These are phyloP conservation scores for Physocladia obscura DNA, from an alignment of 192 early-diverging fungal species.

Conservation along the genomic window DNA sequence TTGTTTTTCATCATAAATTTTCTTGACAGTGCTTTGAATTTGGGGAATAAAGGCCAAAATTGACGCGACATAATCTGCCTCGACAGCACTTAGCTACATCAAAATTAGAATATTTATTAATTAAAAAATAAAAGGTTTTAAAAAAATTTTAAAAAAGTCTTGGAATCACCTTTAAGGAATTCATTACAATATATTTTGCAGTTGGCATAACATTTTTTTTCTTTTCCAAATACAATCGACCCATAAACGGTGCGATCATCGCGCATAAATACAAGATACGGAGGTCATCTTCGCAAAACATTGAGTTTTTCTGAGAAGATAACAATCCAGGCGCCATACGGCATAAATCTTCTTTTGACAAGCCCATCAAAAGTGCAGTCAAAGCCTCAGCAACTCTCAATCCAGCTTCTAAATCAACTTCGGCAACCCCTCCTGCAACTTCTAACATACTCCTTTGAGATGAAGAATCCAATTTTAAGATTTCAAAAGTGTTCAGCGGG, in stretches of 20 bases:
- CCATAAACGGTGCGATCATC: constrained; percentile 18
- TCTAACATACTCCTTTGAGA: not conserved
- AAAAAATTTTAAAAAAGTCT: not conserved
- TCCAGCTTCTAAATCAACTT: constrained; percentile 5
- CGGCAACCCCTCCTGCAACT: not conserved
- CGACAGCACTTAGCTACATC: constrained; percentile 5
- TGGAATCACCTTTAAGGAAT: constrained; percentile 31
- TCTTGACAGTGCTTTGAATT: constrained; percentile 4
- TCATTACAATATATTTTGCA: constrained; percentile 29
- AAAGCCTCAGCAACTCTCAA: constrained; percentile 8
- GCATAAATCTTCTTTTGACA: not conserved
- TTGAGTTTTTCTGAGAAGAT: not conserved
- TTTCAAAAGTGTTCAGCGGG: no score
- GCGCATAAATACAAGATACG: constrained; percentile 29
- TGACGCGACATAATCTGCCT: constrained; percentile 5
- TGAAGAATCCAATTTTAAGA: not conserved
- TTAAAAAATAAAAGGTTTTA: not conserved
- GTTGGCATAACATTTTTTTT: constrained; percentile 33
- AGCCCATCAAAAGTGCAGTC: not conserved
- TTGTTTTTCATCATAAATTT: not conserved
- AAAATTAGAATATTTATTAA: not conserved
- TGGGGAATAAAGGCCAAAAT: constrained; percentile 6
- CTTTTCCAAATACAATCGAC: constrained; percentile 29
- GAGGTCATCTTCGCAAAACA: constrained; percentile 15
- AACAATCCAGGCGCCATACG: not conserved